These are phyloP conservation scores for Teratosphaeria destructans DNA, from an alignment of 2,329 filamentous ascomycete species.

Conservation along the genomic window DNA sequence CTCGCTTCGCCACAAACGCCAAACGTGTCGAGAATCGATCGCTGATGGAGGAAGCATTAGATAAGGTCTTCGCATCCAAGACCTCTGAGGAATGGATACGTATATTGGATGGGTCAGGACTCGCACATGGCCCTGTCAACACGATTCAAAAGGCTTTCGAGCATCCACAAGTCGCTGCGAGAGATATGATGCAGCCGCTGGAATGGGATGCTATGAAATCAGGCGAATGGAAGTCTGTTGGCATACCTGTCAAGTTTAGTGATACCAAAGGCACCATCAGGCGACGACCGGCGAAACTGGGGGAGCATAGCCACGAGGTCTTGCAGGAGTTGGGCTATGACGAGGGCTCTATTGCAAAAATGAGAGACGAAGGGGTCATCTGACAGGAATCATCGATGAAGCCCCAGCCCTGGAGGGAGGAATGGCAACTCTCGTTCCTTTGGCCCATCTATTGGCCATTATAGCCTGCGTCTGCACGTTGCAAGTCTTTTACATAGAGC, in stretches of 20 bases:
- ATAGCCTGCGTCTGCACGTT: too few relatives aligned
- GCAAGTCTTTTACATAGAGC: too few relatives aligned
- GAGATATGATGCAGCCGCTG: slow-evolving; percentile 20
- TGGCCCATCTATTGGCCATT: too few relatives aligned
- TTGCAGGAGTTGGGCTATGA: slow-evolving; percentile 3
- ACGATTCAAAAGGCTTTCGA: slow-evolving; percentile 34
- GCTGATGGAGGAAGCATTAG: slow-evolving; percentile 27
- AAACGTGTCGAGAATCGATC: slow-evolving; percentile 23
- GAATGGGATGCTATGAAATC: slow-evolving; percentile 13
- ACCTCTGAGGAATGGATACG: slow-evolving; percentile 32
- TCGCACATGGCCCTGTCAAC: slow-evolving; percentile 40
- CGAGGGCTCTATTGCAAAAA: neutral
- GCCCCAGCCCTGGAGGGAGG: too few relatives aligned
- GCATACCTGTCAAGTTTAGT: slow-evolving; percentile 19
- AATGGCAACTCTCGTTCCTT: too few relatives aligned
- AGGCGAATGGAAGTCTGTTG: slow-evolving; percentile 18
- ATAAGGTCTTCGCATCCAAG: slow-evolving; percentile 25
- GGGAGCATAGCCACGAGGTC: slow-evolving; percentile 20
- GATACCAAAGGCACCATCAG: slow-evolving; percentile 14
- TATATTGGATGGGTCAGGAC: slow-evolving; percentile 32
- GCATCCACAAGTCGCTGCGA: slow-evolving; percentile 31
- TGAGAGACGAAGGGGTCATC: neutral
- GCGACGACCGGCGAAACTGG: slow-evolving; percentile 15
- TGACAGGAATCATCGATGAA: neutral
- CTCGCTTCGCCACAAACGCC: slow-evolving; percentile 21